Percentiles rank a stretch among this genome's conserved stretches.
These are phyloP conservation scores for Musa schizocarpa DNA, from an alignment of 176 grass and related monocot species.

Conservation along the genomic window DNA sequence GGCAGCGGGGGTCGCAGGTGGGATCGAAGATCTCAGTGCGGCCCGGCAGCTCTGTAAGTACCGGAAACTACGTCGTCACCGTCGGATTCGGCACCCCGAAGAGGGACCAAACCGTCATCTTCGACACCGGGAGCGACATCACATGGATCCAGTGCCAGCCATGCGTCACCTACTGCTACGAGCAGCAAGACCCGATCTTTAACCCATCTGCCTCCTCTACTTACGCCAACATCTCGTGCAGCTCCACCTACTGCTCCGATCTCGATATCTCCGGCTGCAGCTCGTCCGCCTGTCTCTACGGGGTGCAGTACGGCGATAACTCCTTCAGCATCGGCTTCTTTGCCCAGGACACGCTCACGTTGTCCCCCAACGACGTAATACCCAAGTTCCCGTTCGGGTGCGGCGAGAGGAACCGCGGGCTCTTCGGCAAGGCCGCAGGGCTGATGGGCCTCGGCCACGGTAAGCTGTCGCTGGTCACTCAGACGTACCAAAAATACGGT, in stretches of 20 bases:
- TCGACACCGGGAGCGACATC: constrained; percentile 36
- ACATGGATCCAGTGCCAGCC: constrained; percentile 29
- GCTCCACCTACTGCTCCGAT: constrained; percentile 43
- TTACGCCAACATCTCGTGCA: constrained; percentile 73
- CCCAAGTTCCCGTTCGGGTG: constrained; percentile 48
- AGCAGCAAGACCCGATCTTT: constrained; percentile 45
- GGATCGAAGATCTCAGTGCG: constrained; percentile 35
- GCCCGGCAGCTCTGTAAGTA: neutral
- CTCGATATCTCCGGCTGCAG: constrained; percentile 28
- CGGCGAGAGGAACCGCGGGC: constrained; percentile 56
- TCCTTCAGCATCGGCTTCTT: constrained; percentile 67
- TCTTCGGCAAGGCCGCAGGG: constrained; percentile 52
- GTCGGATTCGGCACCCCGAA: constrained; percentile 30
- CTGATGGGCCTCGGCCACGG: constrained; percentile 66
- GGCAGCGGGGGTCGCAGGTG: neutral
- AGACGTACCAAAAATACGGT: constrained; percentile 36
- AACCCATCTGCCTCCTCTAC: constrained; percentile 42
- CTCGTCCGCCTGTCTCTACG: constrained; percentile 41
- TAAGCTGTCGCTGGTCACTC: constrained; percentile 42
- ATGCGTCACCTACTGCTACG: constrained; percentile 29
- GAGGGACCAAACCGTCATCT: constrained; percentile 7
- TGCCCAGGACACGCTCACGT: constrained; percentile 48
- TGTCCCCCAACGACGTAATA: constrained; percentile 23
- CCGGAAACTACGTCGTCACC: constrained; percentile 33
- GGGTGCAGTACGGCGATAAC: constrained; percentile 50